A percentile compares a stretch with the other conserved stretches of the same genome.
Evolutionary conservation across 495 filamentous ascomycete species (phyloP).

Genomic region (Aspergillus carlsbadensis): DNA sequence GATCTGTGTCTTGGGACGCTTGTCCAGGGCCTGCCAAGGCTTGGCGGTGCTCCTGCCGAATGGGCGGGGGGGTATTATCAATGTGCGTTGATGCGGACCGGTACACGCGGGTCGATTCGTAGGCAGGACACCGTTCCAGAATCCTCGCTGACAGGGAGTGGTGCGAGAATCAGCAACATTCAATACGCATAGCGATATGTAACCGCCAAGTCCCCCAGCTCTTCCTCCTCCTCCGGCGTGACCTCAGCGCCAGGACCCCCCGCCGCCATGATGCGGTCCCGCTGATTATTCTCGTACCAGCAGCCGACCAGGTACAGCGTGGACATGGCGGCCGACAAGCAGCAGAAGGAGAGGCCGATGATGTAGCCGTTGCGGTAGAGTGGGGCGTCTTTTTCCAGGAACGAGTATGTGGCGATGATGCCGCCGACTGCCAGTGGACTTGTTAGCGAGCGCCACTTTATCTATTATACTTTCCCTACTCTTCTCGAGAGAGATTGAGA

Average conservation of each 20-base stretch:
- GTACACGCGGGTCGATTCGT: too few relatives aligned
- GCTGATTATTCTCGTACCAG: constrained; percentile 46
- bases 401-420: constrained; percentile 79
- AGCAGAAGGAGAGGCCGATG: constrained; percentile 69
- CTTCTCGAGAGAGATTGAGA: too few relatives aligned
- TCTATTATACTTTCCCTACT: not conserved
- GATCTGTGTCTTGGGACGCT: constrained; percentile 4
- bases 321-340: constrained; percentile 57
- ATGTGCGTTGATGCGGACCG: not conserved
- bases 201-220: constrained; percentile 24
- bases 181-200: constrained; percentile 30
- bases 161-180: too few relatives aligned
- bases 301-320: constrained; percentile 58
- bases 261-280: not conserved
- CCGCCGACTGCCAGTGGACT: constrained; percentile 50
- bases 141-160: too few relatives aligned
- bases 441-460: not conserved
- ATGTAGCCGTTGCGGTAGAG: constrained; percentile 68
- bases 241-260: not conserved
- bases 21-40: constrained; percentile 5
- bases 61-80: not conserved
- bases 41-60: constrained; percentile 9
- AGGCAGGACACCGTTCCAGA: not conserved
- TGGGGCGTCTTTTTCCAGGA: constrained; percentile 68
- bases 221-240: constrained; percentile 18